Conservation (phyloP, 2,329 filamentous ascomycete species). For the Dactylonectria estremocensis region DNA sequence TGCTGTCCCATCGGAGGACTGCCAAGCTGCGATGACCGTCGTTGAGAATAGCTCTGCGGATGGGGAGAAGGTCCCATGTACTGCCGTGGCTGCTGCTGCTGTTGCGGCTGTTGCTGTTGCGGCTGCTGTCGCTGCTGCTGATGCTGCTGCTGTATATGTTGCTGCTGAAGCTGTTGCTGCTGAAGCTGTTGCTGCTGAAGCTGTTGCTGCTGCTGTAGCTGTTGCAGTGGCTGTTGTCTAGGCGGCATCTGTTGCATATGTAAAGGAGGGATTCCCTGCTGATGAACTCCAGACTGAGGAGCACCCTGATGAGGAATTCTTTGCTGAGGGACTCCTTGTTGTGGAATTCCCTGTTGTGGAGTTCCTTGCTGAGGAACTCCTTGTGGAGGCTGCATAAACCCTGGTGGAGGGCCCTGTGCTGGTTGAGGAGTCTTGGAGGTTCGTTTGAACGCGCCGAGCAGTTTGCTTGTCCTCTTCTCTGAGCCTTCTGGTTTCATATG, state of each 20-base stretch:
- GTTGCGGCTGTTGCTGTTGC: not conserved
- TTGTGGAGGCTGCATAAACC: conserved; percentile 20
- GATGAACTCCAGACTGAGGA: conserved; percentile 24
- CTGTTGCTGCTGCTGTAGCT: conserved; percentile 19
- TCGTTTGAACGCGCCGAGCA: conserved; percentile 53
- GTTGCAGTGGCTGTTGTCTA: conserved; percentile 31
- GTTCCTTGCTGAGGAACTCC: conserved; percentile 19
- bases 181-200: conserved; percentile 17
- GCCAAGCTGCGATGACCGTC: conserved; percentile 39
- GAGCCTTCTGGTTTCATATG: conserved; percentile 41
- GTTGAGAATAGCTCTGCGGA: conserved; percentile 36
- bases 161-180: conserved; percentile 20
- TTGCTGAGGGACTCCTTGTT: too few species aligned
- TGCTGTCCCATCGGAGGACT: conserved; percentile 37
- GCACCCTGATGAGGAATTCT: conserved; percentile 18
- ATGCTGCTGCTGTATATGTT: conserved; percentile 30
- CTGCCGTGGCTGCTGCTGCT: conserved; percentile 19
- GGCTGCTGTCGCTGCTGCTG: conserved; percentile 17
- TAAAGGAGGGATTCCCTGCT: conserved; percentile 10
- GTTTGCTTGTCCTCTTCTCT: conserved; percentile 47
- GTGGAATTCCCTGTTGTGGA: conserved; percentile 4
- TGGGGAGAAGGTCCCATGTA: conserved; percentile 15
- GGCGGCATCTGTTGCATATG: conserved; percentile 35
- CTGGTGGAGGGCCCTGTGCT: conserved; percentile 29
- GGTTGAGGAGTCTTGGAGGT: conserved; percentile 48